phyloP scores from a whole-genome alignment of 306 rosid genomes.

The Quercus variabilis region DNA sequence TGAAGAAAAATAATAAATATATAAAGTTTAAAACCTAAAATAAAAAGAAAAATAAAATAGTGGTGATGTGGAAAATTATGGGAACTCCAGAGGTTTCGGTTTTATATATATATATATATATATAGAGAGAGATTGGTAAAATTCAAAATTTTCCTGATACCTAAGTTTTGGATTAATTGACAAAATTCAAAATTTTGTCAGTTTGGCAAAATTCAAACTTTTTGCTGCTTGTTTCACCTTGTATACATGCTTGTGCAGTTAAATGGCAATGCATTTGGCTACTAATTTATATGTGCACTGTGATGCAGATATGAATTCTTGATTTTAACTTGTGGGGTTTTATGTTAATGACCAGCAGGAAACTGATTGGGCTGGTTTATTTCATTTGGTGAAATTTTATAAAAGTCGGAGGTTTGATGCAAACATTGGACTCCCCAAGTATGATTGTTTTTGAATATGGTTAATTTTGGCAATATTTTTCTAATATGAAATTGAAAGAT shows the following conservation, averaged over 20 bases:
- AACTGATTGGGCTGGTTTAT: conserved; percentile 87
- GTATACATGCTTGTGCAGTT: not conserved
- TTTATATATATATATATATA: not conserved
- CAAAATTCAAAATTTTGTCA: no score
- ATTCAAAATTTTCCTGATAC: no score
- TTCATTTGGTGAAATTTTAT: conserved; percentile 77
- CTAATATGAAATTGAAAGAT: conserved; percentile 12
- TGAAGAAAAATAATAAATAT: no score
- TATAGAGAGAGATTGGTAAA: no score
- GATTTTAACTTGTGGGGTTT: not conserved
- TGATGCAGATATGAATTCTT: not conserved
- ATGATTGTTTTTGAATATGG: conserved; percentile 23
- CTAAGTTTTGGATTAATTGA: not conserved
- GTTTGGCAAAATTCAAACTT: not conserved
- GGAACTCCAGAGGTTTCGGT: no score
- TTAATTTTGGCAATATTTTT: conserved; percentile 12
- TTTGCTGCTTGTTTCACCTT: not conserved
- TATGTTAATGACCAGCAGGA: conserved; percentile 51
- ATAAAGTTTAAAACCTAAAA: no score
- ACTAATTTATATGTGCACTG: not conserved
- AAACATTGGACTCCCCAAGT: conserved; percentile 97
- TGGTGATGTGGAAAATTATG: no score
- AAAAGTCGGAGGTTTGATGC: conserved; percentile 84
- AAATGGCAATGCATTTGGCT: not conserved
- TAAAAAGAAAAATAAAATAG: no score